Conservation (phyloP, 164 flowering plant species). For the Vitis labrusca region DNA sequence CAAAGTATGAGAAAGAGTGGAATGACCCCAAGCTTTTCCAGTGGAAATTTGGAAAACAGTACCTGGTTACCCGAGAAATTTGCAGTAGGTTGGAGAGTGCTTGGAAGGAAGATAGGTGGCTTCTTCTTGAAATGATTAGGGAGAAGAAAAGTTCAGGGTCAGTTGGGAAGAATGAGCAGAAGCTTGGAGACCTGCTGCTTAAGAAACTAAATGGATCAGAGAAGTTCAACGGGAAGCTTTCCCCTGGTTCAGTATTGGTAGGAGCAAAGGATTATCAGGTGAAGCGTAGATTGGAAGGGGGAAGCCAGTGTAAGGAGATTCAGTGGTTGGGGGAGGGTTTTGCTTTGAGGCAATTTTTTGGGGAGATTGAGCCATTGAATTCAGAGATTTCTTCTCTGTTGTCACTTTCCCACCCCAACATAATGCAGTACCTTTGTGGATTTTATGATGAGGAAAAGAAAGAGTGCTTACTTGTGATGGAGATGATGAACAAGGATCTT, state of each 20-base stretch:
- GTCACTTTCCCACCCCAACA: constrained; percentile 65
- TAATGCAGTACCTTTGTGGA: constrained; percentile 53
- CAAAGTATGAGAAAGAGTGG: constrained; percentile 68
- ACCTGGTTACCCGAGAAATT: constrained; percentile 57
- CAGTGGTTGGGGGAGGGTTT: constrained; percentile 85
- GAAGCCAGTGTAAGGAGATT: constrained; percentile 70
- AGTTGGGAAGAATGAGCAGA: constrained; percentile 37
- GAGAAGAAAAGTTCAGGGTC: constrained; percentile 42
- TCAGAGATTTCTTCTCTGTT: constrained; percentile 54
- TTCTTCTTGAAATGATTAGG: constrained; percentile 43
- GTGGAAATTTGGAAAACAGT: constrained; percentile 71
- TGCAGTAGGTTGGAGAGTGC: constrained; percentile 46
- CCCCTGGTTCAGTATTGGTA: constrained; percentile 53
- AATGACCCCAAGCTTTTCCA: constrained; percentile 68
- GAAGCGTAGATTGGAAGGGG: constrained; percentile 62
- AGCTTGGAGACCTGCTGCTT: constrained; percentile 43
- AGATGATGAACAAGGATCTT: constrained; percentile 70
- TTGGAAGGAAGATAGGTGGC: constrained; percentile 72
- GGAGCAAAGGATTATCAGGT: constrained; percentile 68
- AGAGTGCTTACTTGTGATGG: constrained; percentile 72
- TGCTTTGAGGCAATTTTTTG: constrained; percentile 57
- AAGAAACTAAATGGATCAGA: constrained; percentile 44
- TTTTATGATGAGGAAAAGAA: constrained; percentile 77
- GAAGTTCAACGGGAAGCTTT: constrained; percentile 37
- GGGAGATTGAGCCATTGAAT: constrained; percentile 40